Evolutionary conservation across 78 protist species (phyloP), one percentile per base, ranked within the genome.

Genomic region (Bigelowiella natans): DNA sequence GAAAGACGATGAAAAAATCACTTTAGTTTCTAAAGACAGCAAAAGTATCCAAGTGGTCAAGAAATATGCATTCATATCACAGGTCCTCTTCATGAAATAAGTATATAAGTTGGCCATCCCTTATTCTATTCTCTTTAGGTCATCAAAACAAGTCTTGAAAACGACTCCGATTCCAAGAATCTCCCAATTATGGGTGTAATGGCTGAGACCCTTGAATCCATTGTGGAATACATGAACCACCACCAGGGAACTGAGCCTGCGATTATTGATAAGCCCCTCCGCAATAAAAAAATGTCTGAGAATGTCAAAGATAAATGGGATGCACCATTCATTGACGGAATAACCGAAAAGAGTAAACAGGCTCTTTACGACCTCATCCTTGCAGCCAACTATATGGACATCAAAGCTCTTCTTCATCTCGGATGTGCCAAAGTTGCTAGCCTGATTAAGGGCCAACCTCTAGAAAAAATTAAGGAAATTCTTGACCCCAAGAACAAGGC

Each of bases 291-390:
- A 85, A 85, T 88, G 63, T 7, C 28, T n/a, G 82, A 88, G 82
- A 88, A 39, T 36, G 89, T 88, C 73, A 29, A 88, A 18, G 89
- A 88, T 18, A 85, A 85, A 85, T 85, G 87, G 87, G 87, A 85
- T 18, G 87, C 87, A 29, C 51, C 36, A 38, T 29, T 88, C 73
- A 29, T 88, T 11, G 82, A 88, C 82, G 39, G 11, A 31, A 88
- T 88, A 29, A 18, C 34, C 73, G 73, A 51, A 18, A 51, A 18
- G 34, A 85, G 11, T 11, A 7, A 28, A 30, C 39, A 88, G 11
- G 89, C 36, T 7, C n/a, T 88, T 18, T 88, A 39, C 89, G 86
- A 88, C 18, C 86, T 88, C 89, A 88, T 88, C 82, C 89, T 88
- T 26, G 89, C 86, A 39, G 89, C 89, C 11, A 88, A 88, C 89